Evolutionary conservation across 2,329 filamentous ascomycete genomes (phyloP), one percentile per base, ranked within the genome.

Genomic region (Ceratocystis cubensis): DNA sequence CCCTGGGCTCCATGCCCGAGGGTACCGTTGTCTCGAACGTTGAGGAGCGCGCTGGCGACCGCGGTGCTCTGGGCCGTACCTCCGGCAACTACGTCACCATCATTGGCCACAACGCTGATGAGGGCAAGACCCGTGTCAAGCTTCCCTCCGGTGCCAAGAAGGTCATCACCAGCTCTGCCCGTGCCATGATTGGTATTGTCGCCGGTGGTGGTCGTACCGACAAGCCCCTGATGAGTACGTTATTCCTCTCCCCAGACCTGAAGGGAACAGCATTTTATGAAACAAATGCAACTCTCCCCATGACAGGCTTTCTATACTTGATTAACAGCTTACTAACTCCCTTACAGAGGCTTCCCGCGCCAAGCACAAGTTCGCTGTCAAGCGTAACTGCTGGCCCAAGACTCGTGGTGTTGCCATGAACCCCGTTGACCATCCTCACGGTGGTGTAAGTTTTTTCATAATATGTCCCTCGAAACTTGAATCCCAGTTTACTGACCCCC

Each of bases 331-430:
- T 74, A 25, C 61, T 69, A 63, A 67, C 62, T 57, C 44, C 63
- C 44, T 2, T 57, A 81, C 84, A 89, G 87, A 99, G 93, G 94
- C 94, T 76, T 97, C 93, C 77, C 91, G 94, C 78, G 94, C 94
- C 77, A 99, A 97, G 91, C 93, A 97, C 80, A 99, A 99, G 89
- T 99, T 96, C 84, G 91, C 92, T 75, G 95, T 96, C 84, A 99
- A 99, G 91, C 91, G 94, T 79, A 97, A 99, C 91, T 93, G 87
- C 78, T 99, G 94, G 94, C 94, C 94, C 82, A 96, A 96, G 90
- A 99, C 94, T 86, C 93, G 94, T 94, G 94, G 94, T 96, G 94
- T 99, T 88, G 94, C 94, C 82, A 99, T 99, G 94, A 99, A 99
- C 85, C 94, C 94, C 76, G 94, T 99, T 77, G 94, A 99, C 83